Evolutionary conservation across 148 eudicot genomes (phyloP).

Genomic region (Rhododendron molle): DNA sequence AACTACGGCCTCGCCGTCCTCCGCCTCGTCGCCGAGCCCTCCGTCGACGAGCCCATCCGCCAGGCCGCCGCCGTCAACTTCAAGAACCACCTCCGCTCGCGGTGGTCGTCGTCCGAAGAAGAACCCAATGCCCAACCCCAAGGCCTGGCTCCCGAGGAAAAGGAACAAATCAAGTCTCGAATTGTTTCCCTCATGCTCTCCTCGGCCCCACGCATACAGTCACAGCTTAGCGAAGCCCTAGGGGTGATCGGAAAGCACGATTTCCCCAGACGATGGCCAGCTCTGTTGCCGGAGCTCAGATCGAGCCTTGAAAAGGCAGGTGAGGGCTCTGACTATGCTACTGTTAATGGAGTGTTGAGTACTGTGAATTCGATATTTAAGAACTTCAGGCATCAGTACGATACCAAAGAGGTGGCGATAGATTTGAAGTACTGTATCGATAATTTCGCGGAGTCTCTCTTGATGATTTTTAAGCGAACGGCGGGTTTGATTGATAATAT

Average conservation of each 20-base stretch:
- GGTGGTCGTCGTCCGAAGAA: conserved; percentile 45
- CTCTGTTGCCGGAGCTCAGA: conserved; percentile 68
- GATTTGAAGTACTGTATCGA: conserved; percentile 92
- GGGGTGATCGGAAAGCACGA: conserved; percentile 88
- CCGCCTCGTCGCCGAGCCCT: conserved; percentile 57
- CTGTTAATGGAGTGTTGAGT: conserved; percentile 73
- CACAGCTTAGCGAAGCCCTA: conserved; percentile 87
- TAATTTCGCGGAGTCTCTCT: conserved; percentile 45
- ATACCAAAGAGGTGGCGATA: conserved; percentile 51
- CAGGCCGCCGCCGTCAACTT: conserved; percentile 88
- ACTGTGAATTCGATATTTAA: conserved; percentile 83
- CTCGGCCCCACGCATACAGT: conserved; percentile 46
- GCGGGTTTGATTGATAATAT: conserved; percentile 51
- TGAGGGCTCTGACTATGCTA: conserved; percentile 56
- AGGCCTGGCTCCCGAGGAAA: conserved; percentile 52
- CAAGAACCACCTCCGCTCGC: conserved; percentile 73
- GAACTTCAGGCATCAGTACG: conserved; percentile 73
- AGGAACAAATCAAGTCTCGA: conserved; percentile 65
- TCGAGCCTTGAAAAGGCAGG: conserved; percentile 52
- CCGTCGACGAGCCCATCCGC: conserved; percentile 63
- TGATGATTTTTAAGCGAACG: conserved; percentile 50
- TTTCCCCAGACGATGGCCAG: conserved; percentile 73
- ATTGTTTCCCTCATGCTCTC: conserved; percentile 80
- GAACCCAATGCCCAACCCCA: conserved; percentile 21
- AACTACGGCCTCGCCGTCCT: conserved; percentile 82